Percentiles rank a stretch among this genome's conserved stretches.
phyloP scores from a whole-genome alignment of 345 rosid genomes.

The Erodium maritimum region DNA sequence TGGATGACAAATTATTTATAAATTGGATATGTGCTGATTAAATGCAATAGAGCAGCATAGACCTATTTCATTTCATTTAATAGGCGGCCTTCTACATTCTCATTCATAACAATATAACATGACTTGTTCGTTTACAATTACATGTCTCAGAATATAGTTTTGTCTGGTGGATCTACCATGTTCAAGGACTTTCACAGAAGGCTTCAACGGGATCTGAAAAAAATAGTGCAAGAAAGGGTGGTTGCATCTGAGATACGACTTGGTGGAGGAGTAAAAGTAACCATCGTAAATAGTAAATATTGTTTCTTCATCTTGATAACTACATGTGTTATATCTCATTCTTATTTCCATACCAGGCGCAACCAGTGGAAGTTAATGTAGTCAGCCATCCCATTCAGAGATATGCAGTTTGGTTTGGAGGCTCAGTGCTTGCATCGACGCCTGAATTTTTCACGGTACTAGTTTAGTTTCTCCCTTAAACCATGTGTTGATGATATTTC shows the following conservation, averaged over 20 bases:
- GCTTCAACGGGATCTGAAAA: conserved; percentile 90
- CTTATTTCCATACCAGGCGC: conserved; percentile 34
- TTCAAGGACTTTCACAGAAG: conserved; percentile 96
- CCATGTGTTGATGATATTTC: neutral
- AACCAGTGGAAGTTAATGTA: conserved; percentile 92
- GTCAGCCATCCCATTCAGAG: conserved; percentile 92
- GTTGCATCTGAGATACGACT: conserved; percentile 69
- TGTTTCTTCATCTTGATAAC: neutral
- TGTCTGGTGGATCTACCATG: conserved; percentile 98
- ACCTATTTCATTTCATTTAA: neutral
- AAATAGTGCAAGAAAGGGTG: conserved; percentile 87
- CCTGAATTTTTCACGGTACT: conserved; percentile 85
- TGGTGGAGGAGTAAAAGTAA: conserved; percentile 67
- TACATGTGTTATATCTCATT: neutral
- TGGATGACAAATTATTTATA: too few species aligned
- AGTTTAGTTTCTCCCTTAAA: conserved; percentile 8
- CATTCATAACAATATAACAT: neutral
- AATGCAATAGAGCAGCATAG: neutral
- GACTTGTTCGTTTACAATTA: neutral
- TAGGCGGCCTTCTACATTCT: neutral
- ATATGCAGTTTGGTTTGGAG: conserved; percentile 99
- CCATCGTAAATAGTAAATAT: neutral
- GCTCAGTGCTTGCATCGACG: conserved; percentile 95
- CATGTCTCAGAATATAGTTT: conserved; percentile 70
- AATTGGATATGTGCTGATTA: neutral